A percentile compares a stretch with the other conserved stretches of the same genome.
Evolutionary conservation across 106 monocot genomes (phyloP).

Genomic region (Dendrobium officinale): DNA sequence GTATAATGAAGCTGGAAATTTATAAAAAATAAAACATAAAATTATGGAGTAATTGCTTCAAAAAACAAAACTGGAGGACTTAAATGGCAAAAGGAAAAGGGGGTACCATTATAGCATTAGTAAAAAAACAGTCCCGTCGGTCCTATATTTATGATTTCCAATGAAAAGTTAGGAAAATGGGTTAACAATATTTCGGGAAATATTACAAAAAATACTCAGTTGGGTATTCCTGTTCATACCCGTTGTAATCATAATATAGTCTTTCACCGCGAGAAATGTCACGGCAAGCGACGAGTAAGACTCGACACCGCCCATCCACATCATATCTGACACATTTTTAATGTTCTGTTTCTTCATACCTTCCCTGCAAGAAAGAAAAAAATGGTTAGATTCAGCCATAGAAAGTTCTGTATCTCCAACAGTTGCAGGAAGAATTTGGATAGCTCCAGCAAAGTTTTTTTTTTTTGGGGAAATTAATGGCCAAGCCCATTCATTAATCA

Average conservation of each 20-base stretch:
- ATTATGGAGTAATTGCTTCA: not conserved
- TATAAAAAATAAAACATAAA: too few relatives aligned
- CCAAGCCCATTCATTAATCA: too few relatives aligned
- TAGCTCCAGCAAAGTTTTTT: not conserved
- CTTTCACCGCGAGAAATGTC: slow-evolving; percentile 77
- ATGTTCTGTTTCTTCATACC: slow-evolving; percentile 83
- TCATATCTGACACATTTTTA: slow-evolving; percentile 87
- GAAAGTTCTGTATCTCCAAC: not conserved
- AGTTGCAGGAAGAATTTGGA: not conserved
- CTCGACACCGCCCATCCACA: slow-evolving; percentile 72
- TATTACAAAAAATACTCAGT: slow-evolving; percentile 78
- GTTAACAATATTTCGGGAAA: not conserved
- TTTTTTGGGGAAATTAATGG: too few relatives aligned
- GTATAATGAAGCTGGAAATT: not conserved
- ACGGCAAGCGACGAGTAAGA: slow-evolving; percentile 75
- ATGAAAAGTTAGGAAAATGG: not conserved
- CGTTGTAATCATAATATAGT: slow-evolving; percentile 92
- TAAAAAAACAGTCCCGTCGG: not conserved
- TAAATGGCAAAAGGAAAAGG: not conserved
- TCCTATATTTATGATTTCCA: not conserved
- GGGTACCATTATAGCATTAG: not conserved
- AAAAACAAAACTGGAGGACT: not conserved
- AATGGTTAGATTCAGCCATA: not conserved
- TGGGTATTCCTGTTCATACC: slow-evolving; percentile 80
- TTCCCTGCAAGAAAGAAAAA: slow-evolving; percentile 50